A percentile compares a stretch with the other conserved stretches of the same genome.
phyloP scores from a whole-genome alignment of 345 rosid species.

The Salix dunnii region DNA sequence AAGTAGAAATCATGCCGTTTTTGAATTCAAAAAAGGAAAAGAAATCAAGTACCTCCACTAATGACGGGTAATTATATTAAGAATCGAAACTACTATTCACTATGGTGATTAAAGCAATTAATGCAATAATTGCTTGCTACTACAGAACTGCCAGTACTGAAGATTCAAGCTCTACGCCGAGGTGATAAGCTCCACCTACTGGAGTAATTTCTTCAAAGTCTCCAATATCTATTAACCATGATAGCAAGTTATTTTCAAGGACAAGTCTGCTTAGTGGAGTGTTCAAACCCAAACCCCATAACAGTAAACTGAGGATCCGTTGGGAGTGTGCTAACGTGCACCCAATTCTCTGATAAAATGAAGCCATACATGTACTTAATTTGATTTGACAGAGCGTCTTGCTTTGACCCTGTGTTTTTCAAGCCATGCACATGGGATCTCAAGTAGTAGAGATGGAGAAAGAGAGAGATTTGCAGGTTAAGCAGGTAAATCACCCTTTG shows the following conservation, averaged over 20 bases:
- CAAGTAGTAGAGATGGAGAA: not conserved
- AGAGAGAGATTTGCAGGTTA: constrained; percentile 1
- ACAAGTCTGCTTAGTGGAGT: not conserved
- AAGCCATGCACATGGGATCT: not conserved
- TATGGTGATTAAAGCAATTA: not conserved
- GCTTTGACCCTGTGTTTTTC: not conserved
- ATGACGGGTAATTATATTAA: not conserved
- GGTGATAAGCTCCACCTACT: not conserved
- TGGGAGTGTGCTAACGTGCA: constrained; percentile 32
- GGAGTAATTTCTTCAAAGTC: too few relatives aligned
- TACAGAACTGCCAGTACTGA: not conserved
- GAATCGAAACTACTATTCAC: not conserved
- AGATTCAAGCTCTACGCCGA: not conserved
- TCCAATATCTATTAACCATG: not conserved
- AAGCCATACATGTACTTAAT: not conserved
- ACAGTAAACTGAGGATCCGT: constrained; percentile 33
- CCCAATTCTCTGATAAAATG: constrained; percentile 60
- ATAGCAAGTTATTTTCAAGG: not conserved
- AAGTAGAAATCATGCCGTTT: not conserved
- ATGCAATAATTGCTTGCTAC: not conserved
- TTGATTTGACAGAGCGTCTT: constrained; percentile 19
- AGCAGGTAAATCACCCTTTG: not conserved
- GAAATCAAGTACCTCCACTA: not conserved
- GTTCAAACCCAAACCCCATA: not conserved
- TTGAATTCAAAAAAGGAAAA: not conserved